phyloP scores from a whole-genome alignment of 73 alveolate genomes.

The Tetrahymena borealis region DNA sequence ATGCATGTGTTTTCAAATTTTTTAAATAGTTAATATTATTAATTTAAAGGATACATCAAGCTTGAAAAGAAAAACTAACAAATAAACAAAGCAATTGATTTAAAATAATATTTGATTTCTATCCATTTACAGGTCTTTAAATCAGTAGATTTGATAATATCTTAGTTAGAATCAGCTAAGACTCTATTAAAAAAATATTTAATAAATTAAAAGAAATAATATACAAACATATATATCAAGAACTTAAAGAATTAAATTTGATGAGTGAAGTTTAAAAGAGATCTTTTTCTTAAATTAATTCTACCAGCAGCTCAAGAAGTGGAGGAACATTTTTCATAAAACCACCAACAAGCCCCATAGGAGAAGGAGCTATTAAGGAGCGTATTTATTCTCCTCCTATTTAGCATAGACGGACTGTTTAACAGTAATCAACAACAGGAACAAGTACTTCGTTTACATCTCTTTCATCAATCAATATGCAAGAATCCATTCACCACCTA shows the following conservation, averaged over 20 bases:
- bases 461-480: background rate
- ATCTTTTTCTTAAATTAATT: background rate
- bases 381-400: background rate
- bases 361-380: background rate
- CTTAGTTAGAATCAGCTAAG: background rate
- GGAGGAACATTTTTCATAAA: background rate
- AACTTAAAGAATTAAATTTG: no score
- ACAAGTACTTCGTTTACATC: background rate
- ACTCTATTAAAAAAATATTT: no score
- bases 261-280: background rate
- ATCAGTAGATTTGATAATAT: background rate
- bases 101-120: background rate
- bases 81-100: background rate
- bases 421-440: background rate
- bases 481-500: background rate
- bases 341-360: background rate
- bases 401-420: background rate
- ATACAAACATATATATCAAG: no score
- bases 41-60: background rate
- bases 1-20: background rate
- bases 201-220: no score
- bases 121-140: background rate
- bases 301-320: background rate
- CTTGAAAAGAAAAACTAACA: background rate
- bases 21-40: background rate